Base-by-base conservation (phyloP, 2,329 filamentous ascomycete species). In the Salinomyces thailandicus region DNA sequence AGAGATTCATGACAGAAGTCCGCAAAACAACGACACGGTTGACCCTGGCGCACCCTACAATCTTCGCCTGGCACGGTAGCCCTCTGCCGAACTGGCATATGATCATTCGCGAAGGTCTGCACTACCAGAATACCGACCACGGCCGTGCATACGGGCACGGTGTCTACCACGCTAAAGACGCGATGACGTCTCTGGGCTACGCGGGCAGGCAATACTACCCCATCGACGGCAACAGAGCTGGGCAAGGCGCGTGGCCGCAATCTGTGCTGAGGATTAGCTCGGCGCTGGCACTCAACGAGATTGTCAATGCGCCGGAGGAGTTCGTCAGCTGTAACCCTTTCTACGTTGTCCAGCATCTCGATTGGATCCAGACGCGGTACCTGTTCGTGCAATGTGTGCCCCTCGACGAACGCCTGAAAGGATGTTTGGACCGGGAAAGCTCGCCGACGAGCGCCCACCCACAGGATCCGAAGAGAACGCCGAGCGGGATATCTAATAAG, bases 281-380 rank as follows among this genome's bases (percentile, higher is more conserved):
- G 1, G 79, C 79, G 1, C 62, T 94, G 30, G 82, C 83, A 19
- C 62, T 95, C 31, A 91, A 87, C 50, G 87, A 95, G 55, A 77
- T 95, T 30, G 76, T 93, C 51, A 94, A 94, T 53, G 67, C 69
- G 0, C 77, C 85, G 0, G 34, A 57, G 0, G 52, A 79, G 30
- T 94, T 83, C 50, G 58, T 69, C 4, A 70, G 63, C 43, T 49
- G 6, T 0, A 45, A 0, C 0, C 79, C 79, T 0, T 75, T 78
- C 60, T 77, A 83, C 31, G 87, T 94, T 6, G 77, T 94, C 1
- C 57, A 72, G 17, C 67, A 85, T 30, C 62, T 81, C 7, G 80
- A 93, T 51, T 95, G 87, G 87, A 86, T 93, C 41, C 85, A 93
- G 52, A 86, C 85, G 17, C 74, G 86, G 29, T 94, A 93, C 58